These are phyloP conservation scores for Dactylellina cionopaga DNA, from an alignment of 2,329 filamentous ascomycete species.

Conservation along the genomic window DNA sequence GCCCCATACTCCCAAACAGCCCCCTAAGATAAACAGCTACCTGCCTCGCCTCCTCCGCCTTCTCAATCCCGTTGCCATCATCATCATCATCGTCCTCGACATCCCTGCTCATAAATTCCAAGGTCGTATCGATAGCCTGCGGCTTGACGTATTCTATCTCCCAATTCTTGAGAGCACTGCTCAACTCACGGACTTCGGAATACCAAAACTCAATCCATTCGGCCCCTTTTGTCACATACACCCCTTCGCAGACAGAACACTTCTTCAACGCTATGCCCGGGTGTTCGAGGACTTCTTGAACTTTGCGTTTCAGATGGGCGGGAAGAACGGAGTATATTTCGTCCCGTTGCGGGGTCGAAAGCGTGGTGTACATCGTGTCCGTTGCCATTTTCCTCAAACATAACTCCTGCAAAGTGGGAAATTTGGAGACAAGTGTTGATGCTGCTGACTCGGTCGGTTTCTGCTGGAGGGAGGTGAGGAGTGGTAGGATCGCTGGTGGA, in stretches of 20 bases:
- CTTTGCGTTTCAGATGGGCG: slow-evolving; percentile 3
- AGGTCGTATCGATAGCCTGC: not conserved
- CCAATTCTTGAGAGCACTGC: no score
- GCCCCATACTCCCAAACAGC: slow-evolving; percentile 9
- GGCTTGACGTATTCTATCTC: not conserved
- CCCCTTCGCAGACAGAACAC: slow-evolving; percentile 16
- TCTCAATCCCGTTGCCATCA: no score
- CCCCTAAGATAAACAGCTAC: no score
- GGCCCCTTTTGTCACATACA: slow-evolving; percentile 11
- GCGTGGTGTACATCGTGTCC: slow-evolving; percentile 14
- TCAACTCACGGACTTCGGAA: not conserved
- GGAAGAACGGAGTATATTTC: slow-evolving; percentile 18
- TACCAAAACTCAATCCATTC: slow-evolving; percentile 47
- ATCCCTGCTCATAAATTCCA: no score
- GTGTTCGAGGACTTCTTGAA: not conserved
- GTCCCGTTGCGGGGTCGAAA: slow-evolving; percentile 1
- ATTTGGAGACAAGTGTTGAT: not conserved
- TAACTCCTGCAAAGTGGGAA: slow-evolving; percentile 18
- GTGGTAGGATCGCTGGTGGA: not conserved
- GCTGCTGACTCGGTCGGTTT: not conserved
- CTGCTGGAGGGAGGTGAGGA: not conserved
- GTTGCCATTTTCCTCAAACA: slow-evolving; percentile 26
- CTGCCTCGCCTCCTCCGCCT: not conserved
- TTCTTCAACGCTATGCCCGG: not conserved
- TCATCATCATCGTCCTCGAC: not conserved